These are phyloP conservation scores for Letharia lupina DNA, from an alignment of 495 filamentous ascomycete species.

Conservation along the genomic window DNA sequence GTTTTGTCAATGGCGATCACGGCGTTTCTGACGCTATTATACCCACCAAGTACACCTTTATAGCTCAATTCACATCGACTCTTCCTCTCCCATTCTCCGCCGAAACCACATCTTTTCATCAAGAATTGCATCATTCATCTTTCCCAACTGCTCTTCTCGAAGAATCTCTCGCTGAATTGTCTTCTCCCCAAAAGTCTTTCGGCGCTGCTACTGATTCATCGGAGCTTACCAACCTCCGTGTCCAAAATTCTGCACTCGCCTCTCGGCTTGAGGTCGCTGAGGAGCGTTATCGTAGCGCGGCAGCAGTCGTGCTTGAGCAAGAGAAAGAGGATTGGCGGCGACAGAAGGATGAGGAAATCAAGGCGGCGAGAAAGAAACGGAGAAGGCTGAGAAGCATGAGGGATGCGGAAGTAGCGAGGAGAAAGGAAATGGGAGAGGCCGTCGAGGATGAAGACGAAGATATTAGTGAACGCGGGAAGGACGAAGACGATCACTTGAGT, in stretches of 20 bases:
- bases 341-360: slow-evolving; percentile 32
- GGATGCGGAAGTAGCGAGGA: slow-evolving; percentile 20
- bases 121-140: slow-evolving; percentile 43
- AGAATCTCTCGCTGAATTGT: slow-evolving; percentile 47
- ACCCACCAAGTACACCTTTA: slow-evolving; percentile 59
- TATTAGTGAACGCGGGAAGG: slow-evolving; percentile 20
- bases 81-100: slow-evolving; percentile 12
- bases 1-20: slow-evolving; percentile 36
- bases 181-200: slow-evolving; percentile 17
- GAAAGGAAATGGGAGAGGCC: slow-evolving; percentile 24
- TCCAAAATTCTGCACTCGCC: slow-evolving; percentile 17
- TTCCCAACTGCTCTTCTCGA: slow-evolving; percentile 49
- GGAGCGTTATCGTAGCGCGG: slow-evolving; percentile 10
- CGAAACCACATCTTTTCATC: slow-evolving; percentile 35
- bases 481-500: slow-evolving; percentile 22
- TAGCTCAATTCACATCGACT: slow-evolving; percentile 48
- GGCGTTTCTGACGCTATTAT: slow-evolving; percentile 42
- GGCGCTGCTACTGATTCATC: slow-evolving; percentile 11
- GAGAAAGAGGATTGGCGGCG: slow-evolving; percentile 31
- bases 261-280: slow-evolving; percentile 17
- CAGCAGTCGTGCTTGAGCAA: slow-evolving; percentile 21
- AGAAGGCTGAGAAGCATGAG: slow-evolving; percentile 27
- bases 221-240: slow-evolving; percentile 14
- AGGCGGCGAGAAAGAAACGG: slow-evolving; percentile 30
- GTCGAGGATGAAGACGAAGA: slow-evolving; percentile 15